Base-by-base conservation (phyloP, 768 basidiomycete species). In the Dictyophora rubrovolvata region DNA sequence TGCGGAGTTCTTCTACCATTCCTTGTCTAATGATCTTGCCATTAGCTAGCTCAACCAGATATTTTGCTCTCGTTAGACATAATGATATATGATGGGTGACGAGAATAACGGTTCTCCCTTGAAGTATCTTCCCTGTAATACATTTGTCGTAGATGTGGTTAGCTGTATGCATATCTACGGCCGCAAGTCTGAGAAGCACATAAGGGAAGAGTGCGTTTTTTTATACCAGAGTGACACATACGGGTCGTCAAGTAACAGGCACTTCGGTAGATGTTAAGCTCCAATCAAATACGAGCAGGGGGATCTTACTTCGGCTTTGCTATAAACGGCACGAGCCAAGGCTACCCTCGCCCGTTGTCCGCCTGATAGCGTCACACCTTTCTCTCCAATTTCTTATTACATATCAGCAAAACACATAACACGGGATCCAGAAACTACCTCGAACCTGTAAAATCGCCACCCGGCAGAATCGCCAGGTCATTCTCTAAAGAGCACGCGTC, bases 11-110 rank as follows among this genome's bases (percentile, higher is more conserved):
- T 34, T 75, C 67, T 35, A 80, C 74, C 1, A 75, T 71, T 0
- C 84, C 84, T 63, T 80, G 77, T 18, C 77, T 75, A 1, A 75
- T 48, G 16, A 86, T 67, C 11, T 63, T 62, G 0, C 86, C 86
- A 16, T 73, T 67, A 1, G 73, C 72, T 10, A 87, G 69, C 64
- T 85, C 83, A 18, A 92, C 75, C 9, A 90, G 74, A 69, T 87
- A 86, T 1, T 80, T 71, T 0, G 89, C 83, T 17, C 77, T 72
- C 0, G 87, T 84, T 0, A 88, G 74, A 64, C 87, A 88, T 6
- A 92, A 75, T 35, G 75, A 77, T 59, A 89, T 80, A 65, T 91
- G 87, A 67, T 94, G 91, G 0, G 90, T 92, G 55, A 93, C 88
- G 17, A 94, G 77, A 60, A 93, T 77, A 62, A 92, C 78, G 0